A percentile compares a stretch with the other conserved stretches of the same genome.
Evolutionary conservation across 148 eudicot genomes (phyloP).

Genomic region (Nyssa sinensis): DNA sequence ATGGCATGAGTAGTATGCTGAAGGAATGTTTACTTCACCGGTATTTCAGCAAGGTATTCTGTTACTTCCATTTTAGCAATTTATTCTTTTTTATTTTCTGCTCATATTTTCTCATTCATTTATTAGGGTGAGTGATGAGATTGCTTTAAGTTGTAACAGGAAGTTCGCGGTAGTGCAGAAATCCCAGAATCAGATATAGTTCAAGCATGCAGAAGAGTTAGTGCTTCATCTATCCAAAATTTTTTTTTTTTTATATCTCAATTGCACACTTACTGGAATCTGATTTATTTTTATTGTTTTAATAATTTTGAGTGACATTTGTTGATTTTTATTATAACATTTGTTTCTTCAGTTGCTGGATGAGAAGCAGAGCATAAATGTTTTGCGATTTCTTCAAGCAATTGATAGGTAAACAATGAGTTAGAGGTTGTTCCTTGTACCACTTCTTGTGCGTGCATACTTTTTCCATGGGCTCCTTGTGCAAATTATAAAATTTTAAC

Average conservation of each 20-base stretch:
- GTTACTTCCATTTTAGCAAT: background rate
- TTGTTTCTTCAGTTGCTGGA: slow-evolving; percentile 64
- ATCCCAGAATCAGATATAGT: slow-evolving; percentile 87
- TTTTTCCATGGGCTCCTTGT: background rate
- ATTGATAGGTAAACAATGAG: slow-evolving; percentile 64
- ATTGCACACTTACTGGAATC: background rate
- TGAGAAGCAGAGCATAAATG: slow-evolving; percentile 81
- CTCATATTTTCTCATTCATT: slow-evolving; percentile 10
- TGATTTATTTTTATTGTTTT: background rate
- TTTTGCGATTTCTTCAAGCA: slow-evolving; percentile 85
- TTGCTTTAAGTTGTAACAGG: slow-evolving; percentile 43
- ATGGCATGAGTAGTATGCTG: slow-evolving; percentile 80
- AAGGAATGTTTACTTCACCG: slow-evolving; percentile 88
- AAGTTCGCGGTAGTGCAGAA: slow-evolving; percentile 80
- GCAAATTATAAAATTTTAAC: background rate
- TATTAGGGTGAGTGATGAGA: slow-evolving; percentile 13
- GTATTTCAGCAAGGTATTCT: slow-evolving; percentile 92
- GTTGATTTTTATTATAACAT: slow-evolving; percentile 7
- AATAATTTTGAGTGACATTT: background rate
- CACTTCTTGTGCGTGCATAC: background rate
- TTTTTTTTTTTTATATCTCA: background rate
- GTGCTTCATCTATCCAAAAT: slow-evolving; percentile 34
- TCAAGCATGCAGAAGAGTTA: slow-evolving; percentile 93
- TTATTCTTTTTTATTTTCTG: background rate
- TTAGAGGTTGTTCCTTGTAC: slow-evolving; percentile 1